Evolutionary conservation across 2,329 filamentous ascomycete genomes (phyloP), one percentile per base, ranked within the genome.

Genomic region (Colletotrichum tofieldiae): DNA sequence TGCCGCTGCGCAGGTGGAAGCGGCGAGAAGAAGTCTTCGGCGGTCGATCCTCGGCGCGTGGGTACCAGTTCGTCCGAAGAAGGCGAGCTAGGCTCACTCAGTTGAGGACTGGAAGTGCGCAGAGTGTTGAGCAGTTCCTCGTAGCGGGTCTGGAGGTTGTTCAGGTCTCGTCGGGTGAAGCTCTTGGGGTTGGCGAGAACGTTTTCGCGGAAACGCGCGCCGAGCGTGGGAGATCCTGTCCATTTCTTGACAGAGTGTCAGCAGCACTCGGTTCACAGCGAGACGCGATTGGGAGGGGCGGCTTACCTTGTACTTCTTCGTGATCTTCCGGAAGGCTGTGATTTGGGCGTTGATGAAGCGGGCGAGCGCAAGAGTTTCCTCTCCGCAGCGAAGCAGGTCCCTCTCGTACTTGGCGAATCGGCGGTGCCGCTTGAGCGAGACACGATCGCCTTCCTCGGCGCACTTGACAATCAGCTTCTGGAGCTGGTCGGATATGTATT

Each of bases 241-340:
- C 94, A 96, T 87, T 95, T 95, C 87, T 92, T 85, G 54, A 56
- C 14, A 45, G 41, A 29, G 37, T 41, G 3, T 72, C 37, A 67
- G 71, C 65, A 54, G 71, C 65, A 54, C 12, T 26, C 11, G 32
- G 37, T 45, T 6, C 37, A 45, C 14, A 18, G 51, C 58, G n/a
- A 3, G 47, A 47, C 20, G 26, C 29, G 23, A 39, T 23, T 20
- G 29, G 47, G 37, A 45, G 64, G 51, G 29, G 23, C 20, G 6
- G 35, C 83, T n/a, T 82, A 90, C 89, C 85, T 87, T 89, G 82
- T 96, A 96, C 79, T 97, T 97, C 80, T 96, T 96, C 43, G 95
- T 84, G 47, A 97, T 92, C 82, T 97, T 97, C 67, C 90, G 89
- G 77, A 97, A 95, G 5, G 93, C 94, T 5, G 92, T 89, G 12